Evolutionary conservation across 2,329 filamentous ascomycete species (phyloP).

Genomic region (Colletotrichum paranaense): DNA sequence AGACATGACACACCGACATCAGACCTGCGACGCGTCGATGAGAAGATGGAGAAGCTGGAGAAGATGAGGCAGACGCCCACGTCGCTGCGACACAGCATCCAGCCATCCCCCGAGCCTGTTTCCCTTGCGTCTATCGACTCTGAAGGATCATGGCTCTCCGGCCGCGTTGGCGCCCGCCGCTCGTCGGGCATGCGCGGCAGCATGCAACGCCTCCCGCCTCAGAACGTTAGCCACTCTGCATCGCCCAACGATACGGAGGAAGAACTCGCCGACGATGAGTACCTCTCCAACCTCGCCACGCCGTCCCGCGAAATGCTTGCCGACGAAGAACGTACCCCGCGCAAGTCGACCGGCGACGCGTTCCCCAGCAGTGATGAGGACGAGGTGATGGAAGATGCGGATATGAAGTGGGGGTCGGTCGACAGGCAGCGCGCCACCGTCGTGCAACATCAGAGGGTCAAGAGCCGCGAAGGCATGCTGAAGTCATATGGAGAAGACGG

Average conservation of each 20-base stretch:
- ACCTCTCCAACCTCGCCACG: slow-evolving; percentile 60
- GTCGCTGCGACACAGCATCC: slow-evolving; percentile 51
- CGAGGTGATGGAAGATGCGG: slow-evolving; percentile 54
- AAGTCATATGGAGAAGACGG: slow-evolving; percentile 53
- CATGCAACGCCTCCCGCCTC: slow-evolving; percentile 45
- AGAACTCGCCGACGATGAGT: slow-evolving; percentile 80
- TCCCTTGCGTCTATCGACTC: slow-evolving; percentile 95
- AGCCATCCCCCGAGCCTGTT: slow-evolving; percentile 71
- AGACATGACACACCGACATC: slow-evolving; percentile 62
- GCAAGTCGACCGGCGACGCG: slow-evolving; percentile 61
- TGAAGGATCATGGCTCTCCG: slow-evolving; percentile 95
- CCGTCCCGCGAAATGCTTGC: slow-evolving; percentile 34
- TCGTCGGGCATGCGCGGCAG: slow-evolving; percentile 59
- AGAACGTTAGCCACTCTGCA: slow-evolving; percentile 41
- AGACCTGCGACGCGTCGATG: slow-evolving; percentile 52
- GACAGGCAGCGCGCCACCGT: slow-evolving; percentile 51
- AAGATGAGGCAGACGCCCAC: slow-evolving; percentile 58
- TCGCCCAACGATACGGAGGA: slow-evolving; percentile 66
- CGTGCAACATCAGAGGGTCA: slow-evolving; percentile 50
- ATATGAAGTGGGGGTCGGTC: slow-evolving; percentile 65
- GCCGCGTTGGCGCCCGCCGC: slow-evolving; percentile 66
- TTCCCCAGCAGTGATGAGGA: slow-evolving; percentile 70
- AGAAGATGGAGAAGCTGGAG: slow-evolving; percentile 42
- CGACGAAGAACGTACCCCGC: slow-evolving; percentile 38
- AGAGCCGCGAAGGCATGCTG: slow-evolving; percentile 64